Evolutionary conservation across 345 rosid species (phyloP).

Genomic region (Carallia pectinifolia): DNA sequence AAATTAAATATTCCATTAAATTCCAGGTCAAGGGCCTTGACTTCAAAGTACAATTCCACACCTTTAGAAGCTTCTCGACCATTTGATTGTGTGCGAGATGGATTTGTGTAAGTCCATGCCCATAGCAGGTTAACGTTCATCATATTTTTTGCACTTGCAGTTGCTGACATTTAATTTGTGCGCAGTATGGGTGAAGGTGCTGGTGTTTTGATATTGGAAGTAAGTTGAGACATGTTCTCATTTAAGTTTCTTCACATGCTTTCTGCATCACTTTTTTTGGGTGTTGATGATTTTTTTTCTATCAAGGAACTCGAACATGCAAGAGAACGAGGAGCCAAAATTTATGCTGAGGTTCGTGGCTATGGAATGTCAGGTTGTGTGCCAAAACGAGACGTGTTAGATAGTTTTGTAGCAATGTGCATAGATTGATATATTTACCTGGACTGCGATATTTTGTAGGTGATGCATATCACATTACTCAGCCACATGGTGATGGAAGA

Average conservation of each 20-base stretch:
- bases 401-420: slow-evolving; percentile 4
- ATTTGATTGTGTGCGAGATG: slow-evolving; percentile 88
- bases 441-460: slow-evolving; percentile 40
- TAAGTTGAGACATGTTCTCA: slow-evolving; percentile 32
- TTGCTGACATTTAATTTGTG: slow-evolving; percentile 21
- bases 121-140: slow-evolving; percentile 14
- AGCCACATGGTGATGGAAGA: slow-evolving; percentile 84
- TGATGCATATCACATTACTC: slow-evolving; percentile 94
- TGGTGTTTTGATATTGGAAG: slow-evolving; percentile 85
- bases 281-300: slow-evolving; percentile 12
- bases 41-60: slow-evolving; percentile 65
- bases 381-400: not conserved
- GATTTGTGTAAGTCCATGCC: slow-evolving; percentile 79
- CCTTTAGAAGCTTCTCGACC: slow-evolving; percentile 95
- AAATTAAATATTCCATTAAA: slow-evolving; percentile 11
- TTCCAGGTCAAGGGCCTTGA: slow-evolving; percentile 83
- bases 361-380: slow-evolving; percentile 96
- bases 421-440: slow-evolving; percentile 12
- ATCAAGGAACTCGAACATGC: slow-evolving; percentile 93
- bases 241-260: not conserved
- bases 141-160: not conserved
- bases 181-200: slow-evolving; percentile 96
- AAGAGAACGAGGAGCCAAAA: slow-evolving; percentile 71
- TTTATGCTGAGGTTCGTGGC: slow-evolving; percentile 91
- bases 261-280: not conserved